Conservation (phyloP, 768 basidiomycete genomes). For the Tulasnella sp. region DNA sequence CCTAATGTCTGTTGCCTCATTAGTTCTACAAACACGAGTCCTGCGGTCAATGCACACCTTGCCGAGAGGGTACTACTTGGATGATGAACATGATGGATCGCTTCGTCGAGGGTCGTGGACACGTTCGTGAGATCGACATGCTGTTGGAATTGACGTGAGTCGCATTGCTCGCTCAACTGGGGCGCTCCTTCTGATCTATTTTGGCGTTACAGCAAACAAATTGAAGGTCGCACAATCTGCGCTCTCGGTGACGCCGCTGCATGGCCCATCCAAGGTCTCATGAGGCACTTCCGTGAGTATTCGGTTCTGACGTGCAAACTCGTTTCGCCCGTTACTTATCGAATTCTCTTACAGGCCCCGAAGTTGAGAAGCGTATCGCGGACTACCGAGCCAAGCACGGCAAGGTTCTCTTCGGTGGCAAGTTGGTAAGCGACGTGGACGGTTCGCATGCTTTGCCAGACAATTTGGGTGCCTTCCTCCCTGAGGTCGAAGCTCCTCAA, state of each 20-base stretch:
- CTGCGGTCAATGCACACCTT: conserved; percentile 94
- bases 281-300: conserved; percentile 78
- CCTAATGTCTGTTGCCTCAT: background rate
- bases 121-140: conserved; percentile 96
- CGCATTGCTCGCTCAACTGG: background rate
- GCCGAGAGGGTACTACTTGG: conserved; percentile 93
- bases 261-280: conserved; percentile 96
- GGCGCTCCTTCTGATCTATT: background rate
- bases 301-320: background rate
- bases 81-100: conserved; percentile 99
- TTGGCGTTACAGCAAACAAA: conserved; percentile 59
- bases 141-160: conserved; percentile 83
- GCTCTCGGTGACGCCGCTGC: conserved; percentile 95
- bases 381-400: conserved; percentile 66
- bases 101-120: conserved; percentile 83
- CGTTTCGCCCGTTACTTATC: background rate
- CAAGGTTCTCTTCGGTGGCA: conserved; percentile 80
- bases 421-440: conserved; percentile 54
- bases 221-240: conserved; percentile 94
- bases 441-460: conserved; percentile 62
- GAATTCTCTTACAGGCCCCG: conserved; percentile 35
- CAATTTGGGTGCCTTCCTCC: conserved; percentile 42
- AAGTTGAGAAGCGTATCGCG: conserved; percentile 81
- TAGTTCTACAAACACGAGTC: conserved; percentile 98
- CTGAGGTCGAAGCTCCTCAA: background rate